phyloP scores from a whole-genome alignment of 192 early-diverging fungal genomes.

The Diversispora epigaea region DNA sequence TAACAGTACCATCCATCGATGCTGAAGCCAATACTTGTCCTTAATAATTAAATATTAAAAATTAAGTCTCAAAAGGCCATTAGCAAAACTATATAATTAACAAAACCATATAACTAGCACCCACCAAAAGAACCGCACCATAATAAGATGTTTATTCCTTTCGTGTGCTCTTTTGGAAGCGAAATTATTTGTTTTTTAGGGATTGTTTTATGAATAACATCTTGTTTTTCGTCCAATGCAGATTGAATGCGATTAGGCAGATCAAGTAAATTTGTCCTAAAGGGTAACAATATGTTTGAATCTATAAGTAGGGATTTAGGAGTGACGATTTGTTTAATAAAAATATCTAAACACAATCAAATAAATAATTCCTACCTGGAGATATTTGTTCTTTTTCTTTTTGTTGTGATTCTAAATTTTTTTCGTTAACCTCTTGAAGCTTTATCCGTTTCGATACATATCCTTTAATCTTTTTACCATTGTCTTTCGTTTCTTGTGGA shows the following conservation, averaged over 20 bases:
- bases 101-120: not conserved
- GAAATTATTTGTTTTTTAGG: slow-evolving; percentile 11
- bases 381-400: not conserved
- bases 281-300: not conserved
- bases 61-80: too few species aligned
- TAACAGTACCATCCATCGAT: slow-evolving; percentile 28
- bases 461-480: slow-evolving; percentile 4
- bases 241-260: slow-evolving; percentile 13
- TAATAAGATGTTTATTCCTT: slow-evolving; percentile 20
- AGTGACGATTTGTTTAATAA: not conserved
- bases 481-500: not conserved
- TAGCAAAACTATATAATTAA: too few species aligned
- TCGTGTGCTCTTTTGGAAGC: slow-evolving; percentile 11
- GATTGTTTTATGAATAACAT: not conserved
- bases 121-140: slow-evolving; percentile 33
- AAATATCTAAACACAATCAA: not conserved
- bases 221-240: not conserved
- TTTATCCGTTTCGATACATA: slow-evolving; percentile 24
- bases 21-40: slow-evolving; percentile 32
- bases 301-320: not conserved
- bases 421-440: not conserved
- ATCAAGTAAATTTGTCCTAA: not conserved
- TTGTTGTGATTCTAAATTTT: not conserved
- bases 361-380: not conserved
- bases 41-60: not conserved